These are phyloP conservation scores for Podospora pseudoanserina DNA, from an alignment of 495 filamentous ascomycete species.

Conservation along the genomic window DNA sequence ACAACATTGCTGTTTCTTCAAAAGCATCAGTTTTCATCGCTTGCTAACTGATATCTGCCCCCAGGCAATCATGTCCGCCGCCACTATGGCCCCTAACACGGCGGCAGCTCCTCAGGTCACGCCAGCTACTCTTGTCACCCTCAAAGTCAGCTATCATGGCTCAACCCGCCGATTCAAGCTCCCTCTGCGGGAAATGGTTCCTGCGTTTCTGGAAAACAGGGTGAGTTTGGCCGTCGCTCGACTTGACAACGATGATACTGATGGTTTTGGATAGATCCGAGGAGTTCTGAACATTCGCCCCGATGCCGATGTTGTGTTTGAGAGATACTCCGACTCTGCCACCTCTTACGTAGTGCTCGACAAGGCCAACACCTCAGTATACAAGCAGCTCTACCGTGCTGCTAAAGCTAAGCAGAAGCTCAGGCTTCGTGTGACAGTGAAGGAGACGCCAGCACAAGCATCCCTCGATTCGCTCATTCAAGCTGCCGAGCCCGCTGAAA, in stretches of 20 bases:
- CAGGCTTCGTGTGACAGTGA: constrained; percentile 70
- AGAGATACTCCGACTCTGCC: constrained; percentile 95
- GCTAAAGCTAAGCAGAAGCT: constrained; percentile 99
- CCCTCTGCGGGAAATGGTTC: constrained; percentile 77
- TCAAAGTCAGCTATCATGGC: constrained; percentile 78
- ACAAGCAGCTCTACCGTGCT: constrained; percentile 95
- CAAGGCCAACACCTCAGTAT: constrained; percentile 70
- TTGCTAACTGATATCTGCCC: not conserved
- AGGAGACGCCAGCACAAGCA: constrained; percentile 9
- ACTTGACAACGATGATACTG: constrained; percentile 21
- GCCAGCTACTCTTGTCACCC: constrained; percentile 73
- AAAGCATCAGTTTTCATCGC: constrained; percentile 1
- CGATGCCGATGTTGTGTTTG: constrained; percentile 67
- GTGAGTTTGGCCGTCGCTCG: constrained; percentile 51
- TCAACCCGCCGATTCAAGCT: constrained; percentile 81
- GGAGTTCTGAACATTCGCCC: constrained; percentile 65
- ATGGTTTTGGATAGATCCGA: constrained; percentile 60
- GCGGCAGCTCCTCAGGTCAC: constrained; percentile 51
- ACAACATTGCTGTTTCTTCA: constrained; percentile 9
- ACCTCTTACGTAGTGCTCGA: constrained; percentile 76
- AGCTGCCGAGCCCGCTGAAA: constrained; percentile 28
- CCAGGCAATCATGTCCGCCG: not conserved
- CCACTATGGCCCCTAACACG: constrained; percentile 33
- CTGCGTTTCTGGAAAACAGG: constrained; percentile 74
- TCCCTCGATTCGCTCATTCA: constrained; percentile 24